Evolutionary conservation across 768 basidiomycete species (phyloP).

Genomic region (Thelephora aurantiotincta): DNA sequence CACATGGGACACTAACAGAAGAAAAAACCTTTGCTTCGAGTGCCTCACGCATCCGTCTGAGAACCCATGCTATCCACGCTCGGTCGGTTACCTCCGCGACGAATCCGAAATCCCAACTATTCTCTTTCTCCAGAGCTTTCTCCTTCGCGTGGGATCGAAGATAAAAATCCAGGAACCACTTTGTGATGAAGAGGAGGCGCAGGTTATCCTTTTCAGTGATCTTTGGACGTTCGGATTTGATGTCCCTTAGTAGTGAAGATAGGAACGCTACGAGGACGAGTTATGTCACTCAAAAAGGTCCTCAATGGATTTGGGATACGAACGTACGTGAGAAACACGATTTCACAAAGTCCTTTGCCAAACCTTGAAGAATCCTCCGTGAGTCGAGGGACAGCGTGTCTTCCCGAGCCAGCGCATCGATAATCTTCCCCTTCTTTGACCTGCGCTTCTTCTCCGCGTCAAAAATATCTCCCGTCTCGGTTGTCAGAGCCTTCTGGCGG

Average conservation of each 20-base stretch:
- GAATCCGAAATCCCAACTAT: conserved; percentile 50
- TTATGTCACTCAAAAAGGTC: not conserved
- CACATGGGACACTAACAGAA: no score
- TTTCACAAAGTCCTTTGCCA: conserved; percentile 64
- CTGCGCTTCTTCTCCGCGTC: conserved; percentile 41
- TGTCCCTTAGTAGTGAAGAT: conserved; percentile 75
- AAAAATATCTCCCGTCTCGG: conserved; percentile 52
- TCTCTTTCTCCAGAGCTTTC: conserved; percentile 23
- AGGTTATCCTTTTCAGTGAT: conserved; percentile 93
- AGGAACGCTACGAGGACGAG: conserved; percentile 54
- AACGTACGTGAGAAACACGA: conserved; percentile 81
- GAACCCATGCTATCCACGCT: conserved; percentile 81
- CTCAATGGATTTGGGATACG: conserved; percentile 3
- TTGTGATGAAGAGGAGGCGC: conserved; percentile 71
- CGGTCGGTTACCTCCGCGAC: conserved; percentile 81
- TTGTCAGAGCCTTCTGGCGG: conserved; percentile 66
- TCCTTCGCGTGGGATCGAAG: conserved; percentile 31
- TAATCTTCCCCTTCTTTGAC: conserved; percentile 43
- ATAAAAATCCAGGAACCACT: conserved; percentile 92
- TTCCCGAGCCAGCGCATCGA: conserved; percentile 53
- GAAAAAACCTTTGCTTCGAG: conserved; percentile 78
- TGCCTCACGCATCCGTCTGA: conserved; percentile 76
- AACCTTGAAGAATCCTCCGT: conserved; percentile 43
- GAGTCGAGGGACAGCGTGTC: conserved; percentile 60
- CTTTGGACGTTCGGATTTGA: conserved; percentile 81